Evolutionary conservation across 371 early-diverging fungal species (phyloP).

Genomic region (Fennellomyces sp.): DNA sequence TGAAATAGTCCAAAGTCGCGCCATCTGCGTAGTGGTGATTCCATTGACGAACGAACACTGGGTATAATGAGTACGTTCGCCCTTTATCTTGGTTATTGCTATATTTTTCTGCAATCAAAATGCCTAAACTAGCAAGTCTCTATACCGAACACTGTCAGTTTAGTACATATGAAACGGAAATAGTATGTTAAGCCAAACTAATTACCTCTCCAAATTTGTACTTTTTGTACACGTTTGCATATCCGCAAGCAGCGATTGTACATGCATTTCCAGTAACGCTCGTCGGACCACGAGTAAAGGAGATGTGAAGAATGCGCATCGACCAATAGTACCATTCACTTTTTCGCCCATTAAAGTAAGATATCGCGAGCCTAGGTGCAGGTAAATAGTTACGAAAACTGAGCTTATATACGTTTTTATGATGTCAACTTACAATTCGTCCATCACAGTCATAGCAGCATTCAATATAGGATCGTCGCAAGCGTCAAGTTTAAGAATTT

Average conservation of each 20-base stretch:
- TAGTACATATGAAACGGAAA: not conserved
- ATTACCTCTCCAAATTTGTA: conserved; percentile 31
- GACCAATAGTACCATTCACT: conserved; percentile 34
- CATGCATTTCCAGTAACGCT: conserved; percentile 27
- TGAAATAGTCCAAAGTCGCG: conserved; percentile 20
- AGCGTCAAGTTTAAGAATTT: conserved; percentile 6
- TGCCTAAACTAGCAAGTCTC: not conserved
- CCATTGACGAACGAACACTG: conserved; percentile 32
- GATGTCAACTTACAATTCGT: conserved; percentile 32
- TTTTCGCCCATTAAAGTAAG: conserved; percentile 42
- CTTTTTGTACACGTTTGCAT: conserved; percentile 23
- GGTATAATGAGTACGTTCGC: conserved; percentile 34
- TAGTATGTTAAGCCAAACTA: not conserved
- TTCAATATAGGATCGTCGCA: conserved; percentile 30
- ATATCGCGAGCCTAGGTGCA: conserved; percentile 27
- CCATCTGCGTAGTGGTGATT: conserved; percentile 33
- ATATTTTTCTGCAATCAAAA: conserved; percentile 19
- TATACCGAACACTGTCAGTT: not conserved
- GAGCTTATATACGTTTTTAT: not conserved
- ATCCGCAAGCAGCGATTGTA: conserved; percentile 28
- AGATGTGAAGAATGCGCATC: conserved; percentile 27
- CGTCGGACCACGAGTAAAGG: conserved; percentile 28
- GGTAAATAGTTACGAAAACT: too few relatives aligned
- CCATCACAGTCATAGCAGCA: conserved; percentile 30
- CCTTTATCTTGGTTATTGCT: conserved; percentile 38